These are phyloP conservation scores for Ascocoryne sarcoides DNA, from an alignment of 2,329 filamentous ascomycete species.

Conservation along the genomic window DNA sequence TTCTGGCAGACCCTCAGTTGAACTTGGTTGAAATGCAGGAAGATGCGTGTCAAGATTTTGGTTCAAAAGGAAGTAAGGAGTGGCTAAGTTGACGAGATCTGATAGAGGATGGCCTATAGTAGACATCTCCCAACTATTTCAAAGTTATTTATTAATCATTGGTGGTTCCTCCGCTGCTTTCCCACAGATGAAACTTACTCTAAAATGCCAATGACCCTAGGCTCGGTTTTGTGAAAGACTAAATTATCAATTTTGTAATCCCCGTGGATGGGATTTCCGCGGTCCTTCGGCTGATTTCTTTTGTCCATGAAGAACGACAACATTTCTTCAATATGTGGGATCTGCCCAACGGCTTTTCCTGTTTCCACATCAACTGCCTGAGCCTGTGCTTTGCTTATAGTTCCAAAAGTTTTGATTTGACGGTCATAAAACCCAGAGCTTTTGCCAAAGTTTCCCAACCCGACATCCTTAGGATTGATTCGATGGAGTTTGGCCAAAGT, in stretches of 20 bases:
- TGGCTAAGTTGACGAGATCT: slow-evolving; percentile 74
- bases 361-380: slow-evolving; percentile 69
- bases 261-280: slow-evolving; percentile 76
- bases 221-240: slow-evolving; percentile 82
- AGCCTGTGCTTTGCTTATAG: slow-evolving; percentile 72
- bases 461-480: slow-evolving; percentile 57
- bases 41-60: slow-evolving; percentile 28
- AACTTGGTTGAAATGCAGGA: slow-evolving; percentile 36
- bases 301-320: slow-evolving; percentile 67
- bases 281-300: slow-evolving; percentile 63
- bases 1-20: slow-evolving; percentile 42
- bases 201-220: slow-evolving; percentile 81
- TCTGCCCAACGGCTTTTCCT: slow-evolving; percentile 63
- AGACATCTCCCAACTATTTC: slow-evolving; percentile 81
- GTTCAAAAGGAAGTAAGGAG: slow-evolving; percentile 33
- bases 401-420: slow-evolving; percentile 74
- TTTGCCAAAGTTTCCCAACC: slow-evolving; percentile 66
- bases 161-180: too few relatives aligned
- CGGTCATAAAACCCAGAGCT: slow-evolving; percentile 71
- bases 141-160: background rate
- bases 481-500: slow-evolving; percentile 81
- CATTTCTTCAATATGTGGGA: slow-evolving; percentile 77
- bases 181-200: slow-evolving; percentile 50
- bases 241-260: slow-evolving; percentile 95
- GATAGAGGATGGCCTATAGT: slow-evolving; percentile 94